phyloP scores from a whole-genome alignment of 371 early-diverging fungal genomes.

The Syncephalastrum sp. region DNA sequence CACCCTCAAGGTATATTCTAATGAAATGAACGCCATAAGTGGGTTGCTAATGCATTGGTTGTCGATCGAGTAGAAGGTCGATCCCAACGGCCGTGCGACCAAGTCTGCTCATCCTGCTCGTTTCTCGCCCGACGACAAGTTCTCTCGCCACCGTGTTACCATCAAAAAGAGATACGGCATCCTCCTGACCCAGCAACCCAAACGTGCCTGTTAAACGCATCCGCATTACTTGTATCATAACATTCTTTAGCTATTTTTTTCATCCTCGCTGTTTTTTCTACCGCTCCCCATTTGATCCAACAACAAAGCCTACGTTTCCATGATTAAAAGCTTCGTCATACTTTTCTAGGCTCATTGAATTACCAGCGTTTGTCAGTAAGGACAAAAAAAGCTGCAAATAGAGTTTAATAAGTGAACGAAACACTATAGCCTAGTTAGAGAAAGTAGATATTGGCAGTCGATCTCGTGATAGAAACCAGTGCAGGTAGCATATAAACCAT shows the following conservation, averaged over 20 bases:
- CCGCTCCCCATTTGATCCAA: too few species aligned
- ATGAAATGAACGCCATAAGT: neutral
- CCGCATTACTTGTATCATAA: neutral
- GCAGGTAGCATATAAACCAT: too few species aligned
- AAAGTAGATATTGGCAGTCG: too few species aligned
- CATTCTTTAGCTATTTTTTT: neutral
- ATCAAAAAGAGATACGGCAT: constrained; percentile 94
- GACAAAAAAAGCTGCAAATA: too few species aligned
- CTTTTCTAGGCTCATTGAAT: too few species aligned
- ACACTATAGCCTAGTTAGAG: too few species aligned
- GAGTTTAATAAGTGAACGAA: too few species aligned
- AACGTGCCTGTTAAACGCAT: constrained; percentile 33
- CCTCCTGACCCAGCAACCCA: constrained; percentile 75
- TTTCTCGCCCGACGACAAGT: constrained; percentile 99
- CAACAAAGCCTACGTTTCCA: too few species aligned
- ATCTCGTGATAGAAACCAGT: too few species aligned
- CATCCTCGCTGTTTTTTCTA: neutral
- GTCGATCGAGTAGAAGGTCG: constrained; percentile 66
- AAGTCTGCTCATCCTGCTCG: constrained; percentile 97
- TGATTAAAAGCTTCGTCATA: too few species aligned
- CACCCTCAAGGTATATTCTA: constrained; percentile 84
- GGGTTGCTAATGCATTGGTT: neutral
- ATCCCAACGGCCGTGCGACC: constrained; percentile 78
- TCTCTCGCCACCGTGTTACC: constrained; percentile 96
- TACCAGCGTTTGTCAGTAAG: too few species aligned